Conservation (phyloP, 495 filamentous ascomycete species). For the Echria macrotheca region DNA sequence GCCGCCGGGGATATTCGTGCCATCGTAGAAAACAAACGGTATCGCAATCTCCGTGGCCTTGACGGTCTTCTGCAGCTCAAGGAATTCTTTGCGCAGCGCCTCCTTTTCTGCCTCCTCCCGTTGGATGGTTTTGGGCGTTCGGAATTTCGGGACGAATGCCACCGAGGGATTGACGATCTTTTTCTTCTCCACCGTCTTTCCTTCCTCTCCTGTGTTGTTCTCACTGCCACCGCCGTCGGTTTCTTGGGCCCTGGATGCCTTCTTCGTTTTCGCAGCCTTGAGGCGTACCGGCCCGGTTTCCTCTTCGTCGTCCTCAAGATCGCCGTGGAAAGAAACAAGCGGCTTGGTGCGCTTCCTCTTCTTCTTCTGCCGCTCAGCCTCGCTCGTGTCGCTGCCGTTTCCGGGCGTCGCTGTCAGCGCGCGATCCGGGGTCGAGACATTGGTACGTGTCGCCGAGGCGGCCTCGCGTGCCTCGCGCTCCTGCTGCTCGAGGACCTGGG, state of each 20-base stretch:
- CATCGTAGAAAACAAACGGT: slow-evolving; percentile 97
- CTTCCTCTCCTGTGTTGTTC: slow-evolving; percentile 14
- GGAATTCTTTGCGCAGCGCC: slow-evolving; percentile 75
- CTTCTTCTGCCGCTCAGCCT: slow-evolving; percentile 42
- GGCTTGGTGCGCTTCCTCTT: slow-evolving; percentile 35
- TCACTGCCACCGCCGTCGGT: slow-evolving; percentile 20
- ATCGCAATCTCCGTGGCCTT: slow-evolving; percentile 87
- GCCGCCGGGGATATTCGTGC: slow-evolving; percentile 87
- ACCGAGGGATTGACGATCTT: slow-evolving; percentile 64
- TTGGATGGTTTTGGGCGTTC: slow-evolving; percentile 80
- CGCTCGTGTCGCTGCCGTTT: slow-evolving; percentile 32
- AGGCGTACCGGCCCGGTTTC: slow-evolving; percentile 21
- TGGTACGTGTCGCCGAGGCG: slow-evolving; percentile 40
- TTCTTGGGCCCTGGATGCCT: slow-evolving; percentile 5
- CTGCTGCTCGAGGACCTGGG: slow-evolving; percentile 87
- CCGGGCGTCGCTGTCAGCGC: slow-evolving; percentile 37
- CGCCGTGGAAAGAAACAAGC: slow-evolving; percentile 38
- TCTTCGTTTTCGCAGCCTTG: slow-evolving; percentile 38
- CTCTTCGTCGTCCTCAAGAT: slow-evolving; percentile 30
- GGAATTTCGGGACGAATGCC: slow-evolving; percentile 63
- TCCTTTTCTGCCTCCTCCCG: slow-evolving; percentile 80
- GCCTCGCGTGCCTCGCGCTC: slow-evolving; percentile 72
- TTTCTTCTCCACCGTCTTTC: slow-evolving; percentile 20
- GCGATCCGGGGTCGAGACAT: slow-evolving; percentile 32
- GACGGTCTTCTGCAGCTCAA: slow-evolving; percentile 75